Evolutionary conservation across 1,284 basidiomycete species (phyloP).

Genomic region (Trichosporon sp.): DNA sequence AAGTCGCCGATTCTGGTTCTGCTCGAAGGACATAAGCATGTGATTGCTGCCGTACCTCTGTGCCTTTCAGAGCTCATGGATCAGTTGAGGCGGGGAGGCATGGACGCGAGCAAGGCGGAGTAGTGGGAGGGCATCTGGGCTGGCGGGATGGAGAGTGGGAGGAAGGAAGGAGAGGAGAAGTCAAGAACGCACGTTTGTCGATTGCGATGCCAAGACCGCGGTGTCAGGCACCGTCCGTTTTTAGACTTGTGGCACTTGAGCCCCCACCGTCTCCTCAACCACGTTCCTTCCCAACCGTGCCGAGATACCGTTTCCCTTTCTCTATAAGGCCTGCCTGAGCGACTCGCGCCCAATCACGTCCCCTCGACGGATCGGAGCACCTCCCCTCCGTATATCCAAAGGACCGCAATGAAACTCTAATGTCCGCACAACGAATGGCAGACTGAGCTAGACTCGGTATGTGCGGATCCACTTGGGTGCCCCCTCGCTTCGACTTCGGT

Average conservation of each 20-base stretch:
- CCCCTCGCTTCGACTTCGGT: background rate
- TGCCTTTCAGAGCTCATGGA: background rate
- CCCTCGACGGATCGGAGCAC: background rate
- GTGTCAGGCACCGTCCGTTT: constrained; percentile 1
- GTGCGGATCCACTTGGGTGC: background rate
- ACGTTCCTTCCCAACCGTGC: background rate
- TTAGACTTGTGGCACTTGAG: background rate
- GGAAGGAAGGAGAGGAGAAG: background rate
- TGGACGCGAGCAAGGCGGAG: background rate
- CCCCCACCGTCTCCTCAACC: background rate
- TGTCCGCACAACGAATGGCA: background rate
- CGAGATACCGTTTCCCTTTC: background rate
- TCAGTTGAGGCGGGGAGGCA: background rate
- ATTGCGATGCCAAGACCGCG: background rate
- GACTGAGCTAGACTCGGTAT: background rate
- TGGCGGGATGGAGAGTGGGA: background rate
- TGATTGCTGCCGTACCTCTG: background rate
- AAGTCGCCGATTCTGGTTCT: background rate
- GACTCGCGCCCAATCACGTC: background rate
- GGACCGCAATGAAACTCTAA: background rate
- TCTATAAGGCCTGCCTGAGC: background rate
- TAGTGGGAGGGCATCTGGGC: background rate
- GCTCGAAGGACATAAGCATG: background rate
- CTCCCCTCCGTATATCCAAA: background rate
- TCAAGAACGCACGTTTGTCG: background rate